Percentiles rank a stretch among this genome's conserved stretches.
These are phyloP conservation scores for Saccharomyces hybrid DNA, from an alignment of 1,139 yeast genomes.

Conservation along the genomic window DNA sequence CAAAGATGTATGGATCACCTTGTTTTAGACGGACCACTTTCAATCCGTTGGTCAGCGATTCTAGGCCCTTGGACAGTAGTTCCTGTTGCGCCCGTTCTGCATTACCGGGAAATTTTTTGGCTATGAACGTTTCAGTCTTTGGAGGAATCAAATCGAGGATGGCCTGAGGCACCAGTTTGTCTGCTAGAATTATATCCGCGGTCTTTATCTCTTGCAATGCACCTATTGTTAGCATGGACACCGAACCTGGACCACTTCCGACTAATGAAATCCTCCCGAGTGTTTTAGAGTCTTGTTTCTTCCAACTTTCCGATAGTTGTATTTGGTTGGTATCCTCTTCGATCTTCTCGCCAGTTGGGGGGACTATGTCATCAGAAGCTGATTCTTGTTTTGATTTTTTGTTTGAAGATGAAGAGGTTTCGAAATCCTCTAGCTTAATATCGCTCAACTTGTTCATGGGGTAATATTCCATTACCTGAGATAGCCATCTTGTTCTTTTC, in stretches of 20 bases:
- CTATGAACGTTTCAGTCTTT: slow-evolving; percentile 69
- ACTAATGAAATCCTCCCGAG: slow-evolving; percentile 64
- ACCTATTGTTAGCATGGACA: slow-evolving; percentile 73
- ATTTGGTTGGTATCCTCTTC: not conserved
- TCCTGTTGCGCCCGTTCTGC: slow-evolving; percentile 93
- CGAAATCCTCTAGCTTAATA: slow-evolving; percentile 23
- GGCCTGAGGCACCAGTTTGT: slow-evolving; percentile 84
- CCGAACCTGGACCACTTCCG: slow-evolving; percentile 93
- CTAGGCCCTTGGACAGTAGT: slow-evolving; percentile 60
- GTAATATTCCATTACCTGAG: slow-evolving; percentile 85
- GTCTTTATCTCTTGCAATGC: slow-evolving; percentile 73
- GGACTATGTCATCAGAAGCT: not conserved
- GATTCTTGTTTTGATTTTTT: slow-evolving; percentile 1
- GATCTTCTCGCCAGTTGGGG: not conserved
- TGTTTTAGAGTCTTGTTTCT: slow-evolving; percentile 8
- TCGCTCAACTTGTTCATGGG: slow-evolving; percentile 60
- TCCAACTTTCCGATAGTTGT: not conserved
- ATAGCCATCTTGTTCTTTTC: slow-evolving; percentile 73
- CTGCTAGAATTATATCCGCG: slow-evolving; percentile 83
- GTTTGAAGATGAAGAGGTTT: slow-evolving; percentile 7
- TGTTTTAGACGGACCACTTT: slow-evolving; percentile 86
- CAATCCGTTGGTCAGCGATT: slow-evolving; percentile 54
- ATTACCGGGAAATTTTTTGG: slow-evolving; percentile 92
- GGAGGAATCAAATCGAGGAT: slow-evolving; percentile 75
- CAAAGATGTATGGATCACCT: slow-evolving; percentile 95